A percentile compares a stretch with the other conserved stretches of the same genome.
These are phyloP conservation scores for Ustilago shanxiensis DNA, from an alignment of 1,284 basidiomycete genomes.

Conservation along the genomic window DNA sequence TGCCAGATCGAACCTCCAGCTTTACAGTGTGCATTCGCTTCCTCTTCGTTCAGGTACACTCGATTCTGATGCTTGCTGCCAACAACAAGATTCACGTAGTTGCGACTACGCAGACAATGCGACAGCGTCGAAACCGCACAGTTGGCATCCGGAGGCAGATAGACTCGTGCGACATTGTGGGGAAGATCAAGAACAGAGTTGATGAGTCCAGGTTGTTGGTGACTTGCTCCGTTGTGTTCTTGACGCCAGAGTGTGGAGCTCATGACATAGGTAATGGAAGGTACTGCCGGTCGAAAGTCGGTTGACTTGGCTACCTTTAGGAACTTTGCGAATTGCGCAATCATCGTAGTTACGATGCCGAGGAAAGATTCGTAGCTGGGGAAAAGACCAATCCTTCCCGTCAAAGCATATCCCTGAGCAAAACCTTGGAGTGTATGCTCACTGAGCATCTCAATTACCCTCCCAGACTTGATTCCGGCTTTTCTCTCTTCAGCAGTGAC, in stretches of 20 bases:
- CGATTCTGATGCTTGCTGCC: constrained; percentile 77
- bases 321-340: constrained; percentile 83
- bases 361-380: constrained; percentile 89
- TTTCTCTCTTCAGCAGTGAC: constrained; percentile 74
- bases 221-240: constrained; percentile 74
- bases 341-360: constrained; percentile 74
- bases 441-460: constrained; percentile 86
- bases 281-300: constrained; percentile 79
- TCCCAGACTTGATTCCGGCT: constrained; percentile 74
- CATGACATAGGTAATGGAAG: constrained; percentile 86
- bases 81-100: constrained; percentile 87
- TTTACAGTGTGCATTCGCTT: constrained; percentile 69
- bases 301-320: constrained; percentile 80
- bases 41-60: constrained; percentile 69
- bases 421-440: constrained; percentile 90
- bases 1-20: constrained; percentile 72
- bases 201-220: constrained; percentile 87
- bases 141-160: constrained; percentile 90
- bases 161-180: constrained; percentile 80
- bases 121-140: constrained; percentile 81
- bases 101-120: constrained; percentile 84
- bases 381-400: constrained; percentile 82
- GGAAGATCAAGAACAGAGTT: constrained; percentile 84
- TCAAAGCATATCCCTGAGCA: constrained; percentile 86
- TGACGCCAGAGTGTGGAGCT: constrained; percentile 83